Evolutionary conservation across 108 stramenopile species (phyloP).

Genomic region (Fistulifera pelliculosa): DNA sequence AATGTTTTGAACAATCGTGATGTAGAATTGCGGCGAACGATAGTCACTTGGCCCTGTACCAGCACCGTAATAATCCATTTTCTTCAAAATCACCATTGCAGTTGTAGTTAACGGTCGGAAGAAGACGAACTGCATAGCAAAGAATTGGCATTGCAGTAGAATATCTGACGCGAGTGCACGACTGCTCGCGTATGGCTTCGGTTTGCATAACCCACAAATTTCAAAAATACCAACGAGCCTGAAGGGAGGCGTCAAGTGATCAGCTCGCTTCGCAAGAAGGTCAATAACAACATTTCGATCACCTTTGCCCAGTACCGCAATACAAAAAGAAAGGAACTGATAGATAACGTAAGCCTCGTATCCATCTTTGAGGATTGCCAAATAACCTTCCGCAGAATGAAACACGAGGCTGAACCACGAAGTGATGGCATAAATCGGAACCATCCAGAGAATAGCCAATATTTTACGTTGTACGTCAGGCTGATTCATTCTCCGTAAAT

Average conservation of each 20-base stretch:
- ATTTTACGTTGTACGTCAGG: conserved; percentile 84
- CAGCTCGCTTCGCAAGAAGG: conserved; percentile 44
- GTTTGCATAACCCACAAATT: conserved; percentile 33
- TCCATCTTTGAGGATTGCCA: conserved; percentile 83
- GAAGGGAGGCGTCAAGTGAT: conserved; percentile 61
- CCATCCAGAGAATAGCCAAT: conserved; percentile 90
- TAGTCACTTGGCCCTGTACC: conserved; percentile 48
- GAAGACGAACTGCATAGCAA: conserved; percentile 91
- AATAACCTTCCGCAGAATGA: conserved; percentile 60
- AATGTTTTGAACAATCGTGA: conserved; percentile 71
- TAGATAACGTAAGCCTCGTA: conserved; percentile 92
- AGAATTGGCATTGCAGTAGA: conserved; percentile 76
- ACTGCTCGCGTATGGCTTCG: conserved; percentile 30
- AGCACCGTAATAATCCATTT: conserved; percentile 57
- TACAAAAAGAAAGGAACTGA: conserved; percentile 80
- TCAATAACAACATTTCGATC: conserved; percentile 68
- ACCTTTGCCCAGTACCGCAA: conserved; percentile 82
- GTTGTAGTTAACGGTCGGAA: conserved; percentile 67
- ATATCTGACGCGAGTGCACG: conserved; percentile 70
- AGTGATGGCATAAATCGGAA: conserved; percentile 69
- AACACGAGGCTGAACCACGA: conserved; percentile 81
- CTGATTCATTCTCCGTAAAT: conserved; percentile 71
- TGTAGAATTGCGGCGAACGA: conserved; percentile 67
- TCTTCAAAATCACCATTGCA: conserved; percentile 49
- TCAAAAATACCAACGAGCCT: conserved; percentile 29